Evolutionary conservation across 129 eudicot species (phyloP), one percentile per base, ranked within the genome.

Genomic region (Artemisia argyi): DNA sequence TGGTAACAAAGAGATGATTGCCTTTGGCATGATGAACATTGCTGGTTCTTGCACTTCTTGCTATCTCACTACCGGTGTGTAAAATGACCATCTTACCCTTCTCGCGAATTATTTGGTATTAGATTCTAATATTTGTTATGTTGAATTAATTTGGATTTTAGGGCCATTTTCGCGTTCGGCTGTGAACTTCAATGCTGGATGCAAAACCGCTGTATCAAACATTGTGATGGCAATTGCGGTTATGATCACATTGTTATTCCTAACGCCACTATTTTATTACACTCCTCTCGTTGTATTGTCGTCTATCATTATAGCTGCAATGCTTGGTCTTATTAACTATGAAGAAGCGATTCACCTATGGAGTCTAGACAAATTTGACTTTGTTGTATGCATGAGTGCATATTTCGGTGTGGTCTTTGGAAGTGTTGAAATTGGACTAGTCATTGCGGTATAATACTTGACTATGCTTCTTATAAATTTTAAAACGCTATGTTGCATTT

Each of bases 1-100:
- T 85, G 99, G 99, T 11, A 95, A 95, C 90, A 95, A 94, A 83
- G 98, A 94, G 78, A 94, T 94, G 98, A 88, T 94, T 76, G 97
- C 98, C 17, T 78, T 87, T 77, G 98, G 98, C 57, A 88, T 85
- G 87, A 94, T 94, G 98, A 94, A 94, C 73, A 94, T 94, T 82
- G 89, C 80, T 68, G 98, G 98, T 65, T 94, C 97, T 51, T 91
- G 86, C 85, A 90, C 97, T 58, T 95, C 96, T 79, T 88, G 97
- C 74, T 95, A 90, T 61, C 91, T 94, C n/a, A 94, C 98, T 9
- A 84, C 97, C 1, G 98, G 98, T 94, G 9, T 20, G 62, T 74
- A 13, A 48, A 61, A 68, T 60, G 14, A 80, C 54, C 68, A 24
- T 68, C 13, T 3, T 69, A 42, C 68, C 55, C 49, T 68, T 54